Evolutionary conservation across 1,284 basidiomycete genomes (phyloP), one percentile per base, ranked within the genome.

Genomic region (Sphagnurus paluster): DNA sequence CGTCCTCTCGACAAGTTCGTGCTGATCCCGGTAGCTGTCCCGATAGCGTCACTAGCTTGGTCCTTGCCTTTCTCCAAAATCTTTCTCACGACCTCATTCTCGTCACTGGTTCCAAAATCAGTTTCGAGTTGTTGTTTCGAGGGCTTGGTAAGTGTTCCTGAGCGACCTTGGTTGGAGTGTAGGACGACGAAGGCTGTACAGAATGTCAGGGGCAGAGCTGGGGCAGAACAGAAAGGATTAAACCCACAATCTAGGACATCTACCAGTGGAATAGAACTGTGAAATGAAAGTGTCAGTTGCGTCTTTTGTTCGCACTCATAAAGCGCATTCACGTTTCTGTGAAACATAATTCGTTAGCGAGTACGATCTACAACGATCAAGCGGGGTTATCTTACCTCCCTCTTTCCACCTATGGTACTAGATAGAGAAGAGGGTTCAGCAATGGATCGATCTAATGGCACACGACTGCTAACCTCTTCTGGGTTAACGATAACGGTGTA

Each of bases 41-140:
- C 59, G 49, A 82, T 66, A 7, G 65, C 69, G 17, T 82, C 79
- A 8, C 68, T 67, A 4, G 69, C 46, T 58, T 87, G 82, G 42
- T 73, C 69, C 49, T 67, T 76, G 39, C 88, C 88, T 43, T 77
- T 77, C 63, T 80, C 57, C 44, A 92, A 70, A 45, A 91, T 74
- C 14, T 65, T 61, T 42, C 65, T 60, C 19, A 87, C 65, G 11
- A 86, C 83, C 3, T 89, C 85, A 23, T 70, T 60, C 41, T 90
- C 85, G 46, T 80, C 82, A 56, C 71, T 65, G 6, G 84, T 77
- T 25, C 76, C 82, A 56, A 92, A 92, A 20, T 68, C 69, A 50
- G 68, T 82, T 40, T 90, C 87, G 33, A 92, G 78, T 59, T 90
- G 83, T 60, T 91, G 89, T 39, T 85, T 82, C 13, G 89, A 91